Conservation (phyloP, 208 protist species). For the Acanthamoeba sp. region DNA sequence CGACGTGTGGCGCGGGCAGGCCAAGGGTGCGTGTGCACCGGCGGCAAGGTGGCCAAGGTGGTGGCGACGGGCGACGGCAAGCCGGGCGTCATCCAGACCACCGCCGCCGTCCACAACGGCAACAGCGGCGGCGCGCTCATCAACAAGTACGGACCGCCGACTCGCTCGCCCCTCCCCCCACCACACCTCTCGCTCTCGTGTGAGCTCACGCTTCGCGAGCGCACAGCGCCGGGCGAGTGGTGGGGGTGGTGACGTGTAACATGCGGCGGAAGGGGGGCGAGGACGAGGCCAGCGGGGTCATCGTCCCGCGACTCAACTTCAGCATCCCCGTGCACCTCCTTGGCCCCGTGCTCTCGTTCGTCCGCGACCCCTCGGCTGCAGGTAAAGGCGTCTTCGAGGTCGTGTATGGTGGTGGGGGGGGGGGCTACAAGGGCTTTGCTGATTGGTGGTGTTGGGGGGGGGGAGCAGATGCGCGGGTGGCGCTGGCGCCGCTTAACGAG, state of each 20-base stretch:
- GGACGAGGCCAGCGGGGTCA: neutral
- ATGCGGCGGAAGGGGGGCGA: neutral
- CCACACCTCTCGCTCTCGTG: neutral
- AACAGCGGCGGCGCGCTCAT: conserved; percentile 44
- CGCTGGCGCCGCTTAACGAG: neutral
- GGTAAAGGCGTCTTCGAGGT: neutral
- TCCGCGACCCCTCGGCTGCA: neutral
- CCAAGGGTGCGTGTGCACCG: conserved; percentile 27
- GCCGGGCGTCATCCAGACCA: conserved; percentile 31
- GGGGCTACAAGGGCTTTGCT: too few species aligned
- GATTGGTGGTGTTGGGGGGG: neutral
- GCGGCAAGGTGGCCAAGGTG: conserved; percentile 36
- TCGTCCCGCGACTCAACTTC: conserved; percentile 61
- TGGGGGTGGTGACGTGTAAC: conserved; percentile 66
- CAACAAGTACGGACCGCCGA: conserved; percentile 11
- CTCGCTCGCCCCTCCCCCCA: neutral
- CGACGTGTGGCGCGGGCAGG: too few species aligned
- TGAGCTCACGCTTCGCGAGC: neutral
- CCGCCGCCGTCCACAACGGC: conserved; percentile 40
- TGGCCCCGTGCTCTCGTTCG: neutral
- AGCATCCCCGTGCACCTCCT: conserved; percentile 24
- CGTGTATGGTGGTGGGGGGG: neutral
- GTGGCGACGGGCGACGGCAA: neutral
- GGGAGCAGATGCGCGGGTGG: neutral
- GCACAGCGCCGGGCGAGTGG: neutral